Evolutionary conservation across 2,329 filamentous ascomycete species (phyloP).

Genomic region (Elsinoe arachidis): DNA sequence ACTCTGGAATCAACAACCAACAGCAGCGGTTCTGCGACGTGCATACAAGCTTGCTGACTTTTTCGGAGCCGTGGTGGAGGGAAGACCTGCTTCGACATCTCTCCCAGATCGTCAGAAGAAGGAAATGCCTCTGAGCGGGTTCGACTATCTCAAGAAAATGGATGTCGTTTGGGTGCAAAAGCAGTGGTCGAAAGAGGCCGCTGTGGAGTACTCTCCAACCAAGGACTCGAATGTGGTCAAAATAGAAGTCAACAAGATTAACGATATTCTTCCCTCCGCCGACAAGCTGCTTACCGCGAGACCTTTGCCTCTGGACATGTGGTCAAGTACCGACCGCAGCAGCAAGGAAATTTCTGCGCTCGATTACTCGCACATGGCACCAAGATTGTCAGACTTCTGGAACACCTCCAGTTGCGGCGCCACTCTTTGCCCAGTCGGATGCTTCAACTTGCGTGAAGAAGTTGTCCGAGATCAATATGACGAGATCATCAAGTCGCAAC

Average conservation of each 20-base stretch:
- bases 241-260: slow-evolving; percentile 13
- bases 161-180: slow-evolving; percentile 16
- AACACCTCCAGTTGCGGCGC: slow-evolving; percentile 14
- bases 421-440: slow-evolving; percentile 13
- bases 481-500: slow-evolving; percentile 15
- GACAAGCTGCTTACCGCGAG: slow-evolving; percentile 8
- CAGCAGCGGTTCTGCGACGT: slow-evolving; percentile 15
- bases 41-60: slow-evolving; percentile 18
- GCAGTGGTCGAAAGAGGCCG: slow-evolving; percentile 11
- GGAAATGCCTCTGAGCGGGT: slow-evolving; percentile 17
- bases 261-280: slow-evolving; percentile 13
- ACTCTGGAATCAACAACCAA: slow-evolving; percentile 14
- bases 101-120: slow-evolving; percentile 11
- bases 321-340: background rate
- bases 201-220: background rate
- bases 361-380: slow-evolving; percentile 12
- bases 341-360: background rate
- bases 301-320: slow-evolving; percentile 12
- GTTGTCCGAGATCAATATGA: slow-evolving; percentile 14
- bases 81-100: background rate
- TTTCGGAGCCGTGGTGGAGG: slow-evolving; percentile 15
- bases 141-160: slow-evolving; percentile 17
- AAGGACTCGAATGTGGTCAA: slow-evolving; percentile 2
- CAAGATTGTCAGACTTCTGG: slow-evolving; percentile 14
- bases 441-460: slow-evolving; percentile 15